These are phyloP conservation scores for Truncatella angustata DNA, from an alignment of 2,329 filamentous ascomycete genomes.

Conservation along the genomic window DNA sequence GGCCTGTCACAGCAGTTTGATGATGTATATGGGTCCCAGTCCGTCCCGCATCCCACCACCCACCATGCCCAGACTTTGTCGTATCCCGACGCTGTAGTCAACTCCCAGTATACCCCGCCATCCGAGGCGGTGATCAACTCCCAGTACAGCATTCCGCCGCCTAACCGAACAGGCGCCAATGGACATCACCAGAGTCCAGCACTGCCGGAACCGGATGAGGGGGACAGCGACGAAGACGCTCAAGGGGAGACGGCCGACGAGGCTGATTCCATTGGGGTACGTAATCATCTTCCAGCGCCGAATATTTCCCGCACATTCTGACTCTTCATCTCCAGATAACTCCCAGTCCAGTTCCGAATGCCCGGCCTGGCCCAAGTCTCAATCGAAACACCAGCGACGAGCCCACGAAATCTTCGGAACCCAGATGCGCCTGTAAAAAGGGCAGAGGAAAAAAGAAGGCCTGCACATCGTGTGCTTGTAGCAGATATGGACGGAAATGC, in stretches of 20 bases:
- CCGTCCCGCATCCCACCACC: conserved; percentile 22
- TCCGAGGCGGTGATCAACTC: conserved; percentile 13
- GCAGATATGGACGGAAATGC: conserved; percentile 29
- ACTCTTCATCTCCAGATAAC: conserved; percentile 19
- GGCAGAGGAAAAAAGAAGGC: conserved; percentile 32
- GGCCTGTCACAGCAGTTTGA: conserved; percentile 25
- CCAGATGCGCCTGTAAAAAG: conserved; percentile 31
- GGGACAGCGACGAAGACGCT: conserved; percentile 27
- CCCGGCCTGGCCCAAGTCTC: background rate
- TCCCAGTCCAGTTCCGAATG: conserved; percentile 20
- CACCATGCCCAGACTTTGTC: conserved; percentile 24
- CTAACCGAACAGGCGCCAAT: conserved; percentile 11
- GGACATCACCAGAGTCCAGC: conserved; percentile 23
- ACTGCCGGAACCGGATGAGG: conserved; percentile 19
- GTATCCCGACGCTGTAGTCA: conserved; percentile 25
- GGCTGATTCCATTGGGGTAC: conserved; percentile 24
- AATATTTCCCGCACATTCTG: too few relatives aligned
- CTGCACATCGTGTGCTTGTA: conserved; percentile 30
- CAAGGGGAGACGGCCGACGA: conserved; percentile 31
- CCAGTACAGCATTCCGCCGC: conserved; percentile 16
- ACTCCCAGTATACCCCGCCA: conserved; percentile 28
- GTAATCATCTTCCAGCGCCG: conserved; percentile 9
- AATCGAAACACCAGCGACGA: conserved; percentile 21
- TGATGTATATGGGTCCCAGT: conserved; percentile 27
- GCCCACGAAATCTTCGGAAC: conserved; percentile 21